These are phyloP conservation scores for Sclerotinia glacialis DNA, from an alignment of 2,329 filamentous ascomycete species.

Conservation along the genomic window DNA sequence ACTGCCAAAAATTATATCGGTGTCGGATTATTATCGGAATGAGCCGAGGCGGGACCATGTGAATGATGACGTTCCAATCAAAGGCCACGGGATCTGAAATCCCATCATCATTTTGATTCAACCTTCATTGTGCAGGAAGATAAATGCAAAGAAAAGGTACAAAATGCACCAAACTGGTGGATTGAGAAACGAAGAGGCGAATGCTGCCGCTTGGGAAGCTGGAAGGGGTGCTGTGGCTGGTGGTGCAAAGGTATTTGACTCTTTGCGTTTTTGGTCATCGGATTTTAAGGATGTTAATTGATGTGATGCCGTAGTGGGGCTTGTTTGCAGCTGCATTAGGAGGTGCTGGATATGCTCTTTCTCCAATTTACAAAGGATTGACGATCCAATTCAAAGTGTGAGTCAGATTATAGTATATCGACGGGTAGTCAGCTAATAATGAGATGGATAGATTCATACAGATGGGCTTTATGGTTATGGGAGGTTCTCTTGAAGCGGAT, in stretches of 20 bases:
- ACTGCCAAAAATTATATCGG: slow-evolving; percentile 14
- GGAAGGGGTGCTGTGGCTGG: slow-evolving; percentile 64
- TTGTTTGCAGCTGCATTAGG: slow-evolving; percentile 60
- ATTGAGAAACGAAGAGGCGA: slow-evolving; percentile 63
- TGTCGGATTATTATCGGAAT: slow-evolving; percentile 22
- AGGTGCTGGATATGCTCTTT: slow-evolving; percentile 60
- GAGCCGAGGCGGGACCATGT: slow-evolving; percentile 11
- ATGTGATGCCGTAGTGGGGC: slow-evolving; percentile 55
- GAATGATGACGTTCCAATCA: slow-evolving; percentile 19
- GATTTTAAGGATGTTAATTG: slow-evolving; percentile 12
- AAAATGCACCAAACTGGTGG: slow-evolving; percentile 53
- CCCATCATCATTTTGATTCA: neutral
- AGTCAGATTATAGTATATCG: slow-evolving; percentile 35
- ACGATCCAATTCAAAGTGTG: slow-evolving; percentile 78
- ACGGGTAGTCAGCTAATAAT: neutral
- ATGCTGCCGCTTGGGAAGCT: slow-evolving; percentile 69
- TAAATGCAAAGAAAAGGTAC: slow-evolving; percentile 20
- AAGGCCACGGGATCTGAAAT: slow-evolving; percentile 17
- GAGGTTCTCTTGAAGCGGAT: slow-evolving; percentile 75
- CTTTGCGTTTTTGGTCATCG: neutral
- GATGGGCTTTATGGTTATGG: slow-evolving; percentile 71
- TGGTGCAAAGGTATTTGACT: slow-evolving; percentile 55
- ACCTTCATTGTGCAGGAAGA: slow-evolving; percentile 18
- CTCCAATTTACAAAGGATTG: slow-evolving; percentile 68
- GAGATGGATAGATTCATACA: slow-evolving; percentile 64